Percentiles rank a stretch among this genome's conserved stretches.
Conservation (phyloP, 176 grass and related monocot species). For the Elaeis guineensis region DNA sequence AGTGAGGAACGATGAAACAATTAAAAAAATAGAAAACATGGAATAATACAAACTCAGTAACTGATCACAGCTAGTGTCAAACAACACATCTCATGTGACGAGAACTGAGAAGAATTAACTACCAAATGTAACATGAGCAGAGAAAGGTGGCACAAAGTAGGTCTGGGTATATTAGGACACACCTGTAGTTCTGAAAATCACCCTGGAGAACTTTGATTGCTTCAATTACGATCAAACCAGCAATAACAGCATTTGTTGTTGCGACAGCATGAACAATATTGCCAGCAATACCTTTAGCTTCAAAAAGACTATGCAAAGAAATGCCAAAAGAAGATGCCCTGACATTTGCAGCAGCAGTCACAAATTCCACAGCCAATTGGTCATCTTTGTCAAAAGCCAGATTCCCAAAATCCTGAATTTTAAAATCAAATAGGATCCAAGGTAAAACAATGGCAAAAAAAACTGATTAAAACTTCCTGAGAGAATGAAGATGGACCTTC, state of each 20-base stretch:
- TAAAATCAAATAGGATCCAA: conserved; percentile 3
- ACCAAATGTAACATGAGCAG: too few relatives aligned
- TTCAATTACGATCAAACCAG: conserved; percentile 96
- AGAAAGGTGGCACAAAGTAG: too few relatives aligned
- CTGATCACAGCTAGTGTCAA: too few relatives aligned
- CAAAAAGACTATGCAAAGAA: conserved; percentile 81
- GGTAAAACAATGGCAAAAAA: too few relatives aligned
- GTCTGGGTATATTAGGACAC: neutral
- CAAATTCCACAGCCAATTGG: conserved; percentile 89
- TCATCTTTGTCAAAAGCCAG: conserved; percentile 97
- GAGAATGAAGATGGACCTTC: conserved; percentile 35
- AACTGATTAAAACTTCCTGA: too few relatives aligned
- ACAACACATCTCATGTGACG: too few relatives aligned
- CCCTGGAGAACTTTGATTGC: conserved; percentile 80
- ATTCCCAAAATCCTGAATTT: conserved; percentile 69
- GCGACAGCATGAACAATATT: conserved; percentile 99
- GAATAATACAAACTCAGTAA: too few relatives aligned
- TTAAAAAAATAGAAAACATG: too few relatives aligned
- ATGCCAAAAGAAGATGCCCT: conserved; percentile 95
- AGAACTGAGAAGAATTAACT: too few relatives aligned
- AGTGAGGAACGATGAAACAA: too few relatives aligned
- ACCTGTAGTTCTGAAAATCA: conserved; percentile 81
- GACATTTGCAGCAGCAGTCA: conserved; percentile 91
- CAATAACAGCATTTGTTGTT: conserved; percentile 94
- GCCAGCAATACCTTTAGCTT: conserved; percentile 98